Evolutionary conservation across 148 eudicot genomes (phyloP).

Genomic region (Camellia sinensis): DNA sequence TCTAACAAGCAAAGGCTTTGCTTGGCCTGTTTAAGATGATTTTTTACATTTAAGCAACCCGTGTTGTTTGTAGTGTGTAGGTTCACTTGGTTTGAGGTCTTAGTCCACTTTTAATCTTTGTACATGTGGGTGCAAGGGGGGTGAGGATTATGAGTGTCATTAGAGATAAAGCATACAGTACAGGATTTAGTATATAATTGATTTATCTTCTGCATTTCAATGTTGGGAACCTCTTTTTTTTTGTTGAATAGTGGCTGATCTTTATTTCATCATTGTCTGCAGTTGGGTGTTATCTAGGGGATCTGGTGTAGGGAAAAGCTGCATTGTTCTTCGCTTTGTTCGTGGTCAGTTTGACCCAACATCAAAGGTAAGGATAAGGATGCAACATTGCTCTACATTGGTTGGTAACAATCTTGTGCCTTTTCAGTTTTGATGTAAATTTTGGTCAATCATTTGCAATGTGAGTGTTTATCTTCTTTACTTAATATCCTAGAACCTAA

Average conservation of each 20-base stretch:
- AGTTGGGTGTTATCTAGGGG: conserved; percentile 69
- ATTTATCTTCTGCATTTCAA: not conserved
- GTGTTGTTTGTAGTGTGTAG: too few species aligned
- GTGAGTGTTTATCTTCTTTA: not conserved
- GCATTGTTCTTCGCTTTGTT: conserved; percentile 80
- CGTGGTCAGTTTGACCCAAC: conserved; percentile 99
- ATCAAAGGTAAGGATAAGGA: conserved; percentile 64
- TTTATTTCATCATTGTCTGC: conserved; percentile 20
- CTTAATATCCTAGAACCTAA: not conserved
- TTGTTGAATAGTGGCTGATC: not conserved
- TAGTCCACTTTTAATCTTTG: not conserved
- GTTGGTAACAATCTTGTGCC: not conserved
- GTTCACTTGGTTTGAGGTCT: too few species aligned
- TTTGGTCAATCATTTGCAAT: not conserved
- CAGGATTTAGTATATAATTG: not conserved
- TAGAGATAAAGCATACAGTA: not conserved
- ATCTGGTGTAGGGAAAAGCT: conserved; percentile 81
- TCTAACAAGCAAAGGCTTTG: too few species aligned
- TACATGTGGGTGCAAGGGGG: not conserved
- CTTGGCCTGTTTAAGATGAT: too few species aligned
- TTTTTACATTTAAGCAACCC: too few species aligned
- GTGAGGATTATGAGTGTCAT: not conserved
- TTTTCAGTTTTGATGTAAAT: not conserved
- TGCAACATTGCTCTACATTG: not conserved
- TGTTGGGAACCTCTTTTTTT: not conserved